Conservation (phyloP, 179 eudicot species). For the Dionaea muscipula region DNA sequence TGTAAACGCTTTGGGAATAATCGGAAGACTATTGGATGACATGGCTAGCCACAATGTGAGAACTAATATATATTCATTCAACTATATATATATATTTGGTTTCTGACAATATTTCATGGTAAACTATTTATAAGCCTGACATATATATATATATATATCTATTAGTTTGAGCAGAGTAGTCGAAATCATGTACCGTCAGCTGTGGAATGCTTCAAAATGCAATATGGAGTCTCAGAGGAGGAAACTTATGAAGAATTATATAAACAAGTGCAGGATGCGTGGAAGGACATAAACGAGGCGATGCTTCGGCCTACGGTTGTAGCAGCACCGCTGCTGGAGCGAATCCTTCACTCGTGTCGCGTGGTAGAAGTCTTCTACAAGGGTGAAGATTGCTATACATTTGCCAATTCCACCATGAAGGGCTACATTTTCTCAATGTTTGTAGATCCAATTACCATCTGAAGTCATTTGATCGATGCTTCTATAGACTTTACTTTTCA, state of each 20-base stretch:
- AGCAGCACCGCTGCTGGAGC: constrained; percentile 3
- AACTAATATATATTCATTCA: background rate
- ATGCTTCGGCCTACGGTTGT: constrained; percentile 12
- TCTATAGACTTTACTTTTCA: too few species aligned
- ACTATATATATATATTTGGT: background rate
- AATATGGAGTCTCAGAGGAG: constrained; percentile 14
- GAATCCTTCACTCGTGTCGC: constrained; percentile 6
- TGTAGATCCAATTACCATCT: background rate
- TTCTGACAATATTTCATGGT: background rate
- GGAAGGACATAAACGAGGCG: constrained; percentile 21
- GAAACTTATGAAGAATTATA: constrained; percentile 11
- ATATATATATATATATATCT: too few species aligned
- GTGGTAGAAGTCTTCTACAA: constrained; percentile 7
- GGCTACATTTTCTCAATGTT: constrained; percentile 4
- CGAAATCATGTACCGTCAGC: constrained; percentile 26
- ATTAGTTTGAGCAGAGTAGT: constrained; percentile 22
- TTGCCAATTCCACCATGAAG: background rate
- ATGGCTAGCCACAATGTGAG: constrained; percentile 13
- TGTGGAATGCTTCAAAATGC: constrained; percentile 26
- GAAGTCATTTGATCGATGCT: too few species aligned
- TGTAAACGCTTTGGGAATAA: constrained; percentile 5
- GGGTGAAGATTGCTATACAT: constrained; percentile 15
- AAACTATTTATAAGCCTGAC: background rate
- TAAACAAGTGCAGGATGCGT: constrained; percentile 8
- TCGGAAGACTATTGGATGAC: constrained; percentile 13